Base-by-base conservation (phyloP, 306 rosid genomes). In the Rosa rugosa region DNA sequence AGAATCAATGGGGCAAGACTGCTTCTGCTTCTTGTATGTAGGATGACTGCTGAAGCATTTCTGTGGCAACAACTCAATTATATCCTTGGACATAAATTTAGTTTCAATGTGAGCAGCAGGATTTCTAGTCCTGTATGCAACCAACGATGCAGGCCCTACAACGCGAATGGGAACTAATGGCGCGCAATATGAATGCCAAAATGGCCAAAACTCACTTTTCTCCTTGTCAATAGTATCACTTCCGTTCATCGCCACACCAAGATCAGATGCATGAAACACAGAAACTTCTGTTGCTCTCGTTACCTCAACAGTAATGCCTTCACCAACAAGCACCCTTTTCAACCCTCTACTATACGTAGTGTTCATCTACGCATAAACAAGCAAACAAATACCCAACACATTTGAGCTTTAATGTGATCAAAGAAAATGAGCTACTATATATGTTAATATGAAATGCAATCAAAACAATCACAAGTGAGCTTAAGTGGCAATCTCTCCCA, bases 291-390 rank as follows among this genome's bases (percentile, higher is more conserved):
- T 87, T 8, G 98, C 98, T 69, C 89, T 73, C 75, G 86, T 87
- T 70, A 92, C 98, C 86, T 95, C 94, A 47, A 92, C 65, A 5
- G 91, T 90, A 60, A 91, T 90, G 80, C 98, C 98, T 83, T 91
- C 89, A 74, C 96, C 93, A 68, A 95, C 98, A 82, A 91, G 88
- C 80, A 95, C 68, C 73, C 81, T 89, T 69, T 85, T 92, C 86
- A 91, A 86, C 77, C 96, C 98, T 65, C 71, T 65, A 79, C 12
- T 75, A 65, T 84, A 85, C 2, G 96, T 83, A 74, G 81, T 79
- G 83, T 92, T 95, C 90, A 85, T 90, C 97, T 92, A 90, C 78
- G 75, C 82, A 71, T 54, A 65, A 34, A 60, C 18, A 60, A 31
- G 79, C 41, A 70, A 12, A 3, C 40, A 22, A n/a, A 0, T 23